Base-by-base conservation (phyloP, 2,329 filamentous ascomycete genomes). In the Colletotrichum limetticola region DNA sequence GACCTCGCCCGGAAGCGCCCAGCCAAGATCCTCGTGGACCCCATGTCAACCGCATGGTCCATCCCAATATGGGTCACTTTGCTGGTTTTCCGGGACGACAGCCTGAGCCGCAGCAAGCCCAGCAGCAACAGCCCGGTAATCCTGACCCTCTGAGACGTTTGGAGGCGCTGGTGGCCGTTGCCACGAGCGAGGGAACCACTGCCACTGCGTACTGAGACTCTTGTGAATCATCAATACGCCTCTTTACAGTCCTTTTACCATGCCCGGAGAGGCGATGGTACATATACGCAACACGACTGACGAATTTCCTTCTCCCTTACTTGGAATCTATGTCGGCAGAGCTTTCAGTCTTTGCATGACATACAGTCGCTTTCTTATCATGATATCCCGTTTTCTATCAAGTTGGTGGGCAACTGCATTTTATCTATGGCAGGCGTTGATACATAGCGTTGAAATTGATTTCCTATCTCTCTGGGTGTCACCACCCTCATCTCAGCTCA, bases 31-130 rank as follows among this genome's bases (percentile, higher is more conserved):
- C 77, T 3, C 79, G 82, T 37, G 79, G 80, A 35, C 82, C 85
- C 2, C 86, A 86, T 58, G 87, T 90, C 3, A 88, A 90, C 53
- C 86, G 88, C 19, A 89, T 91, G 80, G 83, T 89, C 5, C 89
- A 91, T 69, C 89, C 89, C 3, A 91, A 91, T 75, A 83, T 90
- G 56, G 85, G 77, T 37, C 84, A 83, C 3, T 90, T 90, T 72
- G 80, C 84, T 28, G 87, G 87, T 0, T 89, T 90, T 57, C 88
- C 88, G 2, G 79, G 79, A 16, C 79, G 84, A 63, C 80, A 83
- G 14, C 52, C 59, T 24, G 73, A 77, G 32, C 75, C 74, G 26
- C 78, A 77, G 24, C 78, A 71, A 19, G 49, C 53, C 14, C 75
- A 68, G 30, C 75, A 75, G 19, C 62, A 65, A 24, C 62, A 57